phyloP scores from a whole-genome alignment of 2,329 filamentous ascomycete genomes.

The Colletotrichum echinochloae region DNA sequence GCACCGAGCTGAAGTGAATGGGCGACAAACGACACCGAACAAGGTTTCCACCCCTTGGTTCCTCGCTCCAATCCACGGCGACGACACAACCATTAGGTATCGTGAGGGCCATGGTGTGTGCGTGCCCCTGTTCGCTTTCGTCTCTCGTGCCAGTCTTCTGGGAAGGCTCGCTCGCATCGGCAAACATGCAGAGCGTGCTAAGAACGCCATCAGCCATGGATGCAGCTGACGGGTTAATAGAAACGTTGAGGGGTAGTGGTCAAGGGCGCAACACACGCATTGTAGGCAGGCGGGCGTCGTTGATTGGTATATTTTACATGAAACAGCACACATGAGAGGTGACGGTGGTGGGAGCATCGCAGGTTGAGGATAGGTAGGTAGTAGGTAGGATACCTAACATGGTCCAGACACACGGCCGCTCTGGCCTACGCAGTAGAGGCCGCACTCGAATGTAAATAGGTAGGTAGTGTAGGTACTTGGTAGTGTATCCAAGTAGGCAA shows the following conservation, averaged over 20 bases:
- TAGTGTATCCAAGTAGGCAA: too few species aligned
- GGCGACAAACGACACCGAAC: conserved; percentile 14
- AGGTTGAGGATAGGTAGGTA: conserved; percentile 8
- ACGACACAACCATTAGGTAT: conserved; percentile 16
- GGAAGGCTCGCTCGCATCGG: conserved; percentile 2
- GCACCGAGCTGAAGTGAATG: conserved; percentile 12
- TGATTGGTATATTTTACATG: conserved; percentile 34
- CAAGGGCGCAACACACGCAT: not conserved
- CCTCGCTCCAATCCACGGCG: conserved; percentile 33
- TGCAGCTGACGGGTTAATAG: conserved; percentile 5
- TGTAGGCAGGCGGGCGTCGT: not conserved
- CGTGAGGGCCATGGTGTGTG: conserved; percentile 13
- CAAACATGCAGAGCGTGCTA: conserved; percentile 12
- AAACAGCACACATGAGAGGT: conserved; percentile 32
- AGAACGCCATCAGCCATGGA: conserved; percentile 19
- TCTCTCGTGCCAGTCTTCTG: conserved; percentile 17
- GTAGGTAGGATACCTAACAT: not conserved
- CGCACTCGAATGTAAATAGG: conserved; percentile 29
- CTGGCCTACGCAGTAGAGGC: conserved; percentile 24
- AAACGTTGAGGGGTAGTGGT: conserved; percentile 4
- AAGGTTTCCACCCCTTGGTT: conserved; percentile 35
- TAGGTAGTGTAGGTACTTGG: not conserved
- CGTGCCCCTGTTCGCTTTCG: conserved; percentile 23
- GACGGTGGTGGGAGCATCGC: conserved; percentile 17
- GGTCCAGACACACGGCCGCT: conserved; percentile 12